Base-by-base conservation (phyloP, 306 rosid genomes). In the Dryas alaskensis region DNA sequence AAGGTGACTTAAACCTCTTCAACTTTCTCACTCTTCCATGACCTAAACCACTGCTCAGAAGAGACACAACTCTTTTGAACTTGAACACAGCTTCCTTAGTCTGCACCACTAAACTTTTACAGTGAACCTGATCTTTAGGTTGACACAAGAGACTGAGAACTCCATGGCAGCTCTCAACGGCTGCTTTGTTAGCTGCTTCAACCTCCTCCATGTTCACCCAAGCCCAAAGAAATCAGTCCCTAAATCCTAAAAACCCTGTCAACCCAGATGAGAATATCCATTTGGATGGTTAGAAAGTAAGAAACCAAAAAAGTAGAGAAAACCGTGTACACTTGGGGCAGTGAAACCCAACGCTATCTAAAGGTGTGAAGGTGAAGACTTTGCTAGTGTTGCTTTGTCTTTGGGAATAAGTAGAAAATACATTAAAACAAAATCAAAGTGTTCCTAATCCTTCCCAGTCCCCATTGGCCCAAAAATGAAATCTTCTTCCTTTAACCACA, bases 31-130 rank as follows among this genome's bases (percentile, higher is more conserved):
- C 84, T 78, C 97, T 90, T 52, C 97, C 96, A 85, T 87, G 97
- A 77, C 89, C 96, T 72, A 82, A 64, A 51, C 89, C 87, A 76
- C 72, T 80, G 10, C 77, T 74, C 13, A 95, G 87, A 84, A 95
- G 81, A 72, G 97, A 83, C 70, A 87, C 88, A 71, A 92, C 97
- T 83, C 90, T 89, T 86, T 87, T 90, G 86, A 95, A 90, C 85
- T 84, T 87, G 22, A 68, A 75, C 67, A 95, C 92, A 73, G 98
- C 86, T 75, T 88, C 98, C 44, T 88, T 89, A 65, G 96, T 89
- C 74, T 92, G 92, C 76, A 80, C 79, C 81, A 62, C 59, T 78
- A 93, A 78, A 68, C 69, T 87, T 80, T 76, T 78, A 61, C 75
- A 70, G 64, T 86, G 88, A 83, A 73, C 74, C 74, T 83, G 86